Percentiles rank a stretch among this genome's conserved stretches.
Conservation (phyloP, 345 rosid genomes). For the Populus tremula region DNA sequence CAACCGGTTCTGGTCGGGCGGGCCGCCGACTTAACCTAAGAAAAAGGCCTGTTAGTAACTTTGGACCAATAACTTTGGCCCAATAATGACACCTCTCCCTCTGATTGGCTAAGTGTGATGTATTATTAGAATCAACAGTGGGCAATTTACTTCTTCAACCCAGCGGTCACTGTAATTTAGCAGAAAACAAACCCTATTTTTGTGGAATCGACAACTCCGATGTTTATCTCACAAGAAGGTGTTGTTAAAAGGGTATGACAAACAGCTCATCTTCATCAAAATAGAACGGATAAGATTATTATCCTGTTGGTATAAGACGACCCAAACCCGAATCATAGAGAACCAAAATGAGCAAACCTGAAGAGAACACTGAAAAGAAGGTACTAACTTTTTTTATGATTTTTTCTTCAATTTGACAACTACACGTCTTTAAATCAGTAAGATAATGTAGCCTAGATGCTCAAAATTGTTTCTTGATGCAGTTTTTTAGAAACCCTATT, state of each 20-base stretch:
- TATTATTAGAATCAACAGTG: not conserved
- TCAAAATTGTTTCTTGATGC: conserved; percentile 3
- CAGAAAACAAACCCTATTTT: conserved; percentile 9
- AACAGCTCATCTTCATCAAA: conserved; percentile 42
- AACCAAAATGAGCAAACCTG: conserved; percentile 53
- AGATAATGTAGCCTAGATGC: conserved; percentile 1
- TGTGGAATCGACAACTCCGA: not conserved
- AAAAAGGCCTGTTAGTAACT: too few relatives aligned
- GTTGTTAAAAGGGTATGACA: conserved; percentile 20
- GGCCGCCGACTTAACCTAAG: too few relatives aligned
- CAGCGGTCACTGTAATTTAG: not conserved
- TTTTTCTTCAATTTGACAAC: conserved; percentile 13
- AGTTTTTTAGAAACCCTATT: not conserved
- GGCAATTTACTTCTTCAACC: not conserved
- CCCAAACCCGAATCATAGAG: conserved; percentile 34
- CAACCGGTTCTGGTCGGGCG: too few relatives aligned
- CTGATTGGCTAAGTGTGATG: not conserved
- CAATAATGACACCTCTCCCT: not conserved
- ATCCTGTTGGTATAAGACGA: conserved; percentile 33
- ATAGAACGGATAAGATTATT: conserved; percentile 49
- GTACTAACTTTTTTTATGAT: conserved; percentile 5
- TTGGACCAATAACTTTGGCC: too few relatives aligned
- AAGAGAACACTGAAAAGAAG: conserved; percentile 44
- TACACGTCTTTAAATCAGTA: conserved; percentile 3
- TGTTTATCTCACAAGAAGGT: not conserved